Percentiles rank a stretch among this genome's conserved stretches.
These are phyloP conservation scores for Russula sp. DNA, from an alignment of 768 basidiomycete genomes.

Conservation along the genomic window DNA sequence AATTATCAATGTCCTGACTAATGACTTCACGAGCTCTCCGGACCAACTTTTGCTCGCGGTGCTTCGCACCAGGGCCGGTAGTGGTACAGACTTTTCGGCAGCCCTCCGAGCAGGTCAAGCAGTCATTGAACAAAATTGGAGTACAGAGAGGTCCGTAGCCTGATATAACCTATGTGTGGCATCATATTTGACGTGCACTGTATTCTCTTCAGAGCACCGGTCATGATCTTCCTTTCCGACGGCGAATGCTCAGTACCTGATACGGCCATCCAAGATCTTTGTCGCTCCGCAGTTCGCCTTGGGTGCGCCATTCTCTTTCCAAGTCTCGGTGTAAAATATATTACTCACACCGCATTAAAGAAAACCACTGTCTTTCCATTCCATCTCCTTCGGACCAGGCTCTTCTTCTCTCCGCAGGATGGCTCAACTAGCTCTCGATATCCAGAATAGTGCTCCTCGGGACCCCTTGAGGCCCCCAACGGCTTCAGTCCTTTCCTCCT, in stretches of 20 bases:
- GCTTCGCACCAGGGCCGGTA: slow-evolving; percentile 28
- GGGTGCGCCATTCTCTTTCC: slow-evolving; percentile 30
- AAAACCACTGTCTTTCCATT: slow-evolving; percentile 49
- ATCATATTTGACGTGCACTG: background rate
- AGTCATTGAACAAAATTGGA: slow-evolving; percentile 43
- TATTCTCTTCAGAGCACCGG: slow-evolving; percentile 36
- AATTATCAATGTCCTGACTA: slow-evolving; percentile 27
- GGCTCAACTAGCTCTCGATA: slow-evolving; percentile 42
- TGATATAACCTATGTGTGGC: background rate
- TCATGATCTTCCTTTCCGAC: slow-evolving; percentile 53
- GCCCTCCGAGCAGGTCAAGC: slow-evolving; percentile 35
- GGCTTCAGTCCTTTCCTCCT: slow-evolving; percentile 27
- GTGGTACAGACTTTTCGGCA: slow-evolving; percentile 39
- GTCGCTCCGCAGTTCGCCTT: slow-evolving; percentile 35
- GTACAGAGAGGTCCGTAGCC: slow-evolving; percentile 36
- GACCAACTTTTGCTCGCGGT: slow-evolving; percentile 36
- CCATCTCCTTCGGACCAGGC: slow-evolving; percentile 47
- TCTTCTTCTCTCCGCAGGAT: slow-evolving; percentile 36
- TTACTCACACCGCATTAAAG: slow-evolving; percentile 26
- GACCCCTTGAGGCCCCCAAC: slow-evolving; percentile 26
- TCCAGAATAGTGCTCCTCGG: slow-evolving; percentile 38
- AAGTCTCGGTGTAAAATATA: too few relatives aligned
- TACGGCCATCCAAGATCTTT: slow-evolving; percentile 34
- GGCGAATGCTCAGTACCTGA: slow-evolving; percentile 42
- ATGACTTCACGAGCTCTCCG: slow-evolving; percentile 42